Base-by-base conservation (phyloP, 345 rosid species). In the Hevea brasiliensis region DNA sequence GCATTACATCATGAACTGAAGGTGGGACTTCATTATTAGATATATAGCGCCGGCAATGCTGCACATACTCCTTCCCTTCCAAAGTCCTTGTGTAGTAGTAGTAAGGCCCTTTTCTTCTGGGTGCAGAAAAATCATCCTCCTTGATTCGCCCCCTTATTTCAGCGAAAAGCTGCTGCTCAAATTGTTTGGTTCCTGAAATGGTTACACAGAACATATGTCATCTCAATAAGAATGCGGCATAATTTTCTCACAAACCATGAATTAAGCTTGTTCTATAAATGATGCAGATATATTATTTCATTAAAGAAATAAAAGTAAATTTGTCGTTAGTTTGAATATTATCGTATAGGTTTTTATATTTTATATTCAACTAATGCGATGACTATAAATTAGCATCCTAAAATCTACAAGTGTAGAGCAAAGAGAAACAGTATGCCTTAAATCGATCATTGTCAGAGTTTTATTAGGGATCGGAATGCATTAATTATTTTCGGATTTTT, bases 21-120 rank as follows among this genome's bases (percentile, higher is more conserved):
- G 76, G 80, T 35, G 85, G 85, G 65, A 76, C 60, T n/a, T 82
- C 82, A 21, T n/a, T 60, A 59, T 80, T 78, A 26, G 79, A 37
- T 61, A 94, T 47, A 4, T 37, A 68, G 44, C 92, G 87, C 67
- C 98, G 82, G 74, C 98, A 94, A 20, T 86, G 81, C 72, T 88
- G 97, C 74, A 48, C 87, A 83, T 94, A 94, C 82, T 94, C 98
- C 77, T 90, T 94, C 14, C 98, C 98, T 68, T 91, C 81, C 80
- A 92, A 85, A 59, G 81, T 87, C 77, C 88, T 89, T 41, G 67
- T 13, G 27, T 92, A 92, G 64, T 92, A 94, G 70, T 92, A 92
- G 78, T 87, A 94, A 68, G 86, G 78, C 47, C 91, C 93, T 74
- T 81, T 84, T 21, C 97, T 86, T 24, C 72, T 35, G 29, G 98